Evolutionary conservation across 2,329 filamentous ascomycete genomes (phyloP), one percentile per base, ranked within the genome.

Genomic region (Dactylellina leptospora): DNA sequence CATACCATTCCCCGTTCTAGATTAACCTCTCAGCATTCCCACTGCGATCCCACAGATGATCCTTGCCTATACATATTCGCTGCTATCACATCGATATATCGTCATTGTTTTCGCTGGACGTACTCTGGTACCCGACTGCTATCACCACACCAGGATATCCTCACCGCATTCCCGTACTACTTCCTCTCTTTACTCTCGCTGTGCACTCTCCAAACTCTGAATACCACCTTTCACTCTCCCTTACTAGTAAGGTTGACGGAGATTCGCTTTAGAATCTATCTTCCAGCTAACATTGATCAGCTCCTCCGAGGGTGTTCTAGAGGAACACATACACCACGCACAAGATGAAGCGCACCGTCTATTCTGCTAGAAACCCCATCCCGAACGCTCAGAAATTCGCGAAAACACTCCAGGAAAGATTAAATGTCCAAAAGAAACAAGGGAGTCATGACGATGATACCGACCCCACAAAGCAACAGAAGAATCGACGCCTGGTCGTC

Each of bases 261-360:
- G 13, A 30, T 22, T 2, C 33, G 18, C 6, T 16, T n/a, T 58
- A 55, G 42, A 30, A 10, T 56, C 40, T 25, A 11, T 28, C 16
- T 23, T 23, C 56, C 0, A 42, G 45, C 38, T 42, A 59, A 5
- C 54, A 40, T 13, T 10, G 33, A n/a, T n/a, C n/a, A n/a, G 20
- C 13, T 27, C 36, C 33, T 42, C 50, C 40, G 44, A 53, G 56
- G 3, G 13, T 22, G 16, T 30, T 42, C 38, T 60, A 50, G 55
- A 55, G 48, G 22, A 30, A 16, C 27, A 51, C 53, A 18, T 58
- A 42, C 22, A 40, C 47, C 16, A 22, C 48, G n/a, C n/a, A n/a
- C 66, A 63, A 40, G 11, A 71, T 71, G 66, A 63, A 63, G 58
- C 58, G 66, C 58, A 71, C 66, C 23, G 66, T 71, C 51, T 73